Conservation (phyloP, 2,329 filamentous ascomycete species). For the Sporothrix protearum region DNA sequence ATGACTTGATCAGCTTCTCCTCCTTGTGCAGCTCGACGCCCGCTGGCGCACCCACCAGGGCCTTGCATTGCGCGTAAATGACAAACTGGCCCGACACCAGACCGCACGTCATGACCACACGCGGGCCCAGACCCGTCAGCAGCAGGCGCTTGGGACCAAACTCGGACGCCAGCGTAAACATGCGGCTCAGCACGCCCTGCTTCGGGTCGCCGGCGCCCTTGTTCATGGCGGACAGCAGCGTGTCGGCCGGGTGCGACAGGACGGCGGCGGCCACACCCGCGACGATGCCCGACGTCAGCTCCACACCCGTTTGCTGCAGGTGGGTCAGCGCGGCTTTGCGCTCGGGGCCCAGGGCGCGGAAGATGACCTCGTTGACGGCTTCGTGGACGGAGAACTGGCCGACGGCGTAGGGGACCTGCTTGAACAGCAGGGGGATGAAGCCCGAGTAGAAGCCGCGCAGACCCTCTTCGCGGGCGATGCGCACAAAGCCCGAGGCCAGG, state of each 20-base stretch:
- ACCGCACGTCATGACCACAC: slow-evolving; percentile 53
- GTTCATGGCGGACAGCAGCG: slow-evolving; percentile 53
- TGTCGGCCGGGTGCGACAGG: slow-evolving; percentile 84
- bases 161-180: slow-evolving; percentile 51
- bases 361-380: slow-evolving; percentile 76
- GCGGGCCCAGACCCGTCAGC: slow-evolving; percentile 47
- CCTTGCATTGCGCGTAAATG: slow-evolving; percentile 54
- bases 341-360: slow-evolving; percentile 61
- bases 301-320: slow-evolving; percentile 73
- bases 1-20: slow-evolving; percentile 21
- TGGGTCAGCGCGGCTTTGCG: slow-evolving; percentile 65
- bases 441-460: slow-evolving; percentile 85
- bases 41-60: slow-evolving; percentile 49
- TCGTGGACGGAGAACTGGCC: slow-evolving; percentile 94
- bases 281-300: slow-evolving; percentile 79
- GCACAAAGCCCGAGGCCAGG: slow-evolving; percentile 66
- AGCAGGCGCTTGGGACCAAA: slow-evolving; percentile 50
- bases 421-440: slow-evolving; percentile 81
- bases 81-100: slow-evolving; percentile 53
- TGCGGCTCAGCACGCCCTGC: slow-evolving; percentile 48
- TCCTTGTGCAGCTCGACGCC: slow-evolving; percentile 54
- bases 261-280: slow-evolving; percentile 86
- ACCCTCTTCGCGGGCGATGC: slow-evolving; percentile 73
- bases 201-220: slow-evolving; percentile 50
- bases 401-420: slow-evolving; percentile 91